phyloP scores from a whole-genome alignment of 768 basidiomycete genomes.

The Amanita pseudoporphyria region DNA sequence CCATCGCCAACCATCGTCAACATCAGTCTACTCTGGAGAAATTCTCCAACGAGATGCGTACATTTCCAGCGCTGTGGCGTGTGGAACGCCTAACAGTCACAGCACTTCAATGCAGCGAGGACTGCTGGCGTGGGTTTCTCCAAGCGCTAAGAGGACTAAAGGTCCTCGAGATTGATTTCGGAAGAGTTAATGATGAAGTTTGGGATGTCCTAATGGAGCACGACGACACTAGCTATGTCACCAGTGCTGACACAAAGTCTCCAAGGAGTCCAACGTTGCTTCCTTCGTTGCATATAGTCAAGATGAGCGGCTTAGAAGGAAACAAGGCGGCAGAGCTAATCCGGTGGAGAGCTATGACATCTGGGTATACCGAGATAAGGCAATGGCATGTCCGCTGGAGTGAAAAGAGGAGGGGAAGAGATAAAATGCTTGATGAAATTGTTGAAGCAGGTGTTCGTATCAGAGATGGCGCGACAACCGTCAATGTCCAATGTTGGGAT shows the following conservation, averaged over 20 bases:
- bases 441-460: slow-evolving; percentile 25
- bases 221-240: neutral
- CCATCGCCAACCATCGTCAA: neutral
- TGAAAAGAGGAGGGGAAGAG: slow-evolving; percentile 22
- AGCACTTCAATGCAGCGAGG: slow-evolving; percentile 31
- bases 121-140: slow-evolving; percentile 26
- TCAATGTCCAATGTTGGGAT: slow-evolving; percentile 19
- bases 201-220: slow-evolving; percentile 25
- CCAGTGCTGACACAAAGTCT: neutral
- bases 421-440: slow-evolving; percentile 27
- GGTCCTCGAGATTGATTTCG: slow-evolving; percentile 34
- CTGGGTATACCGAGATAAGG: neutral
- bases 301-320: slow-evolving; percentile 17
- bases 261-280: slow-evolving; percentile 11
- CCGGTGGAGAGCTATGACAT: slow-evolving; percentile 6
- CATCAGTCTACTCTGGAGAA: neutral
- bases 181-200: slow-evolving; percentile 21
- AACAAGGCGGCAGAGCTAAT: slow-evolving; percentile 2
- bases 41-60: neutral
- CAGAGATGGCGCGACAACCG: slow-evolving; percentile 8
- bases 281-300: slow-evolving; percentile 19
- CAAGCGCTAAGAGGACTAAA: slow-evolving; percentile 23
- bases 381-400: slow-evolving; percentile 27
- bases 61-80: slow-evolving; percentile 20
- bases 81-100: slow-evolving; percentile 30